Base-by-base conservation (phyloP, 2,329 filamentous ascomycete species). In the Fusarium nelsonii region DNA sequence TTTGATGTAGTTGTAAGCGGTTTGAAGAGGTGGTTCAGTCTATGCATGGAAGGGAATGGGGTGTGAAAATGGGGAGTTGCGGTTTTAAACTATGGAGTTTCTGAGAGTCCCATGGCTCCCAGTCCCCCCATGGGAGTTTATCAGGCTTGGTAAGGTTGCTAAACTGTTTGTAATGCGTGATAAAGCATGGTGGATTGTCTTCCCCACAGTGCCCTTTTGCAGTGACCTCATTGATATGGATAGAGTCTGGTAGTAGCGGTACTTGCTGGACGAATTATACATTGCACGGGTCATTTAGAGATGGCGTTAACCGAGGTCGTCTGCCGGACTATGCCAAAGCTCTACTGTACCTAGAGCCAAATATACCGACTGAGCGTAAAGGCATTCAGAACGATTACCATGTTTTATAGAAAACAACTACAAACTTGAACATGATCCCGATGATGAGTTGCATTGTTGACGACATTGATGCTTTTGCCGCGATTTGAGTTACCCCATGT, bases 111-210 rank as follows among this genome's bases (percentile, higher is more conserved):
- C 10, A 26, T 45, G 9, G 28, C 32, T 28, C 16, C 28, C 11
- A 15, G 28, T 45, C 18, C 46, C 37, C 43, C 60, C 46, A 40
- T 46, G 46, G 61, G 53, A 48, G 20, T 39, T 36, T 32, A 37
- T 33, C 30, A 14, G 37, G 58, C 40, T 65, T 65, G 51, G 41
- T 56, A 54, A 54, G 40, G 40, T 28, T 51, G 28, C 16, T 45
- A 48, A 37, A 18, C 57, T 39, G 48, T 69, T 68, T 55, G 58
- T 70, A 63, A 69, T 69, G 9, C 34, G 43, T 69, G 62, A 69
- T 70, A 68, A 69, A 70, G 57, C 63, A 56, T 59, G 44, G 60
- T 53, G 60, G 62, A 39, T 50, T 65, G 40, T 46, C 33, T 65
- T 65, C 62, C 56, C 62, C 62, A 60, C 62, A 36, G 46, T 41